These are phyloP conservation scores for Suillus subluteus DNA, from an alignment of 768 basidiomycete species.

Conservation along the genomic window DNA sequence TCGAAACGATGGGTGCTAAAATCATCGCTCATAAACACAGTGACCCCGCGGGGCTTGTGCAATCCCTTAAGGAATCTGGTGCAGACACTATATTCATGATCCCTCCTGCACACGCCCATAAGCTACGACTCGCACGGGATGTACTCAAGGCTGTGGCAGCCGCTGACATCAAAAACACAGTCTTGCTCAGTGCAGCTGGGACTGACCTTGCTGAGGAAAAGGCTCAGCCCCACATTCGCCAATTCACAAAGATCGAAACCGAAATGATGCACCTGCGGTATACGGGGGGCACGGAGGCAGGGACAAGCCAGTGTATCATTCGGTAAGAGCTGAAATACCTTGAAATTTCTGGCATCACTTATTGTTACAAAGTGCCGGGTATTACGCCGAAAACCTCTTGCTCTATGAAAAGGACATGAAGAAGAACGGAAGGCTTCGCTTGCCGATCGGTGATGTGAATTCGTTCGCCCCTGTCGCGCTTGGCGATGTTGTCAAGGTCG, in stretches of 20 bases:
- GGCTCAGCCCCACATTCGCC: slow-evolving; percentile 34
- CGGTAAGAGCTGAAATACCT: slow-evolving; percentile 15
- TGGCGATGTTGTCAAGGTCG: slow-evolving; percentile 32
- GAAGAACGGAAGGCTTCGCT: slow-evolving; percentile 27
- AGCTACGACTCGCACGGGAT: not conserved
- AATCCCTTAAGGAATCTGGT: slow-evolving; percentile 2
- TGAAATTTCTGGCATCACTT: not conserved
- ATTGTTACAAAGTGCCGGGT: slow-evolving; percentile 25
- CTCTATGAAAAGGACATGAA: slow-evolving; percentile 33
- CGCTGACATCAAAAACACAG: slow-evolving; percentile 9
- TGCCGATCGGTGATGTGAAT: slow-evolving; percentile 30
- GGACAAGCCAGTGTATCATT: slow-evolving; percentile 32
- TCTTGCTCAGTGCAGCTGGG: slow-evolving; percentile 10
- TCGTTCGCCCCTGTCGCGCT: slow-evolving; percentile 35
- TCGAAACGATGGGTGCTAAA: not conserved
- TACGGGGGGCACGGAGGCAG: slow-evolving; percentile 26
- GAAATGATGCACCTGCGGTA: slow-evolving; percentile 30
- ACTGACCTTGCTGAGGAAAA: slow-evolving; percentile 34
- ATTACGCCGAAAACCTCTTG: slow-evolving; percentile 35
- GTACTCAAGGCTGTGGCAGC: not conserved
- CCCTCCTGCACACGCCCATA: slow-evolving; percentile 12
- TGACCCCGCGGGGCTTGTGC: not conserved
- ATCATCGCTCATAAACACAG: not conserved
- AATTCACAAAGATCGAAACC: slow-evolving; percentile 37
- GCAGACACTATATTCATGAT: slow-evolving; percentile 13